Base-by-base conservation (phyloP, 1,139 yeast species). In the Candida freyschussii region DNA sequence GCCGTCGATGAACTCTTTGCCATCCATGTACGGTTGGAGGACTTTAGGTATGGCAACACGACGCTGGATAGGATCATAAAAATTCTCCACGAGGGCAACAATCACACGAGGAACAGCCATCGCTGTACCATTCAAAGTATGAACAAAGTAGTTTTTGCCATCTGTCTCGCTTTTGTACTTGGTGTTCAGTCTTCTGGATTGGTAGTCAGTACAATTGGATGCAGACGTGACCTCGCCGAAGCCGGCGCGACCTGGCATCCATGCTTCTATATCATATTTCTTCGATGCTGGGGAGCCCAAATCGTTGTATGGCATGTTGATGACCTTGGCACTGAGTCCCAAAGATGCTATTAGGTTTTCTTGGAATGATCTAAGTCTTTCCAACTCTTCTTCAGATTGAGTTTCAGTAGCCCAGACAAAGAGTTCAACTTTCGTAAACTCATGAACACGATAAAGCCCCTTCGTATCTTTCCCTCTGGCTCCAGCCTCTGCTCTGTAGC, bases 401-500 rank as follows among this genome's bases (percentile, higher is more conserved):
- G 63, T 67, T 3, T 67, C 62, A 13, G 60, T 52, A 40, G 82
- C 60, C 82, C 95, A 91, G 30, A 83, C 81, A 52, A 91, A 91
- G 33, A 93, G 62, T 56, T 93, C 99, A 1, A 91, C 95, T 55
- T 93, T 93, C n/a, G 95, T 85, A 56, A 93, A 93, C 60, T 93
- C 99, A 53, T 93, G 99, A 11, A 93, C 97, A 34, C 99, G 65
- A 50, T 91, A 93, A 3, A 93, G 64, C 0, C 99, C 99, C 50
- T 79, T 78, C 0, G 97, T 86, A 45, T 87, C 96, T 45, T 74
- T 75, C 2, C 99, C 99, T 39, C 96, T 72, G 2, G 98, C 93
- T 2, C 98, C 98, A 0, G 98, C 98, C 56, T 93, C 99, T 0
- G 97, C 96, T 43, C 99, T 69, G 53, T 78, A 93, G 41, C 95